Evolutionary conservation across 306 rosid genomes (phyloP).

Genomic region (Fragaria iinumae): DNA sequence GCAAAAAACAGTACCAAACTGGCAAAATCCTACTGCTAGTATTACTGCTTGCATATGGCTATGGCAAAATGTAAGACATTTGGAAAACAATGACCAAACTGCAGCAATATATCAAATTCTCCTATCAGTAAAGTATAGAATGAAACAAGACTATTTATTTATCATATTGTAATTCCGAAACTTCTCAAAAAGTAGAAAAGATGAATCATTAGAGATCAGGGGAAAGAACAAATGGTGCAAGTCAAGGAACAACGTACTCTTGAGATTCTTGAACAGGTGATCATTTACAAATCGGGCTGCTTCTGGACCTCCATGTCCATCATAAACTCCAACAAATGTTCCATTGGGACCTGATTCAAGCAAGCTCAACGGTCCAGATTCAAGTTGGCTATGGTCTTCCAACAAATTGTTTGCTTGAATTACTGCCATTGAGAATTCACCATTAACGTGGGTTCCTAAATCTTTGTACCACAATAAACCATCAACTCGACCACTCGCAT

Average conservation of each 20-base stretch:
- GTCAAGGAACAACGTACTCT: conserved; percentile 53
- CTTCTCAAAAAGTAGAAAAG: background rate
- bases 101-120: conserved; percentile 1
- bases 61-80: background rate
- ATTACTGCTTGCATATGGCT: background rate
- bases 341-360: conserved; percentile 54
- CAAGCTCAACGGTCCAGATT: conserved; percentile 76
- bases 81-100: background rate
- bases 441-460: conserved; percentile 63
- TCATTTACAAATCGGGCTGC: conserved; percentile 74
- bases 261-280: conserved; percentile 58
- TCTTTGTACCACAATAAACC: conserved; percentile 91
- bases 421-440: conserved; percentile 96
- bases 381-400: conserved; percentile 96
- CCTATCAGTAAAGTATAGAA: background rate
- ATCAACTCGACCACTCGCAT: conserved; percentile 55
- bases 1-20: background rate
- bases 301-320: conserved; percentile 98
- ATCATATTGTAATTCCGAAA: background rate
- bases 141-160: background rate
- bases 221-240: background rate
- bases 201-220: background rate
- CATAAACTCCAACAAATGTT: conserved; percentile 89
- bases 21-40: background rate
- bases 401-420: conserved; percentile 86